Conservation (phyloP, 345 rosid genomes). For the Citrus sinensis region DVS_A1.0 CM039165.1:8180501-8181000, state of each 20-base stretch:
- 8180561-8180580: slow-evolving; percentile 9
- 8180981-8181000: background rate
- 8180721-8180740: slow-evolving; percentile 50
- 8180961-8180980: background rate
- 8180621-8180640: slow-evolving; percentile 97
- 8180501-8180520: slow-evolving; percentile 27
- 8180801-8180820: slow-evolving; percentile 13
- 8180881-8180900: background rate
- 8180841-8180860: background rate
- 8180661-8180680: slow-evolving; percentile 85
- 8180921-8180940: background rate
- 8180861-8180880: background rate
- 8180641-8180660: slow-evolving; percentile 94
- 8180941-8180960: background rate
- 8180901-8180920: background rate
- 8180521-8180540: slow-evolving; percentile 10
- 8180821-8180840: background rate
- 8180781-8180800: slow-evolving; percentile 12
- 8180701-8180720: slow-evolving; percentile 65
- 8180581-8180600: slow-evolving; percentile 63
- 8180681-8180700: slow-evolving; percentile 67
- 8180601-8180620: slow-evolving; percentile 91
- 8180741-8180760: slow-evolving; percentile 53
- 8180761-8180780: background rate
- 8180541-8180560: background rate